These are phyloP conservation scores for Orobanche coerulescens DNA, from an alignment of 257 asterid species.

Conservation along the genomic window DNA sequence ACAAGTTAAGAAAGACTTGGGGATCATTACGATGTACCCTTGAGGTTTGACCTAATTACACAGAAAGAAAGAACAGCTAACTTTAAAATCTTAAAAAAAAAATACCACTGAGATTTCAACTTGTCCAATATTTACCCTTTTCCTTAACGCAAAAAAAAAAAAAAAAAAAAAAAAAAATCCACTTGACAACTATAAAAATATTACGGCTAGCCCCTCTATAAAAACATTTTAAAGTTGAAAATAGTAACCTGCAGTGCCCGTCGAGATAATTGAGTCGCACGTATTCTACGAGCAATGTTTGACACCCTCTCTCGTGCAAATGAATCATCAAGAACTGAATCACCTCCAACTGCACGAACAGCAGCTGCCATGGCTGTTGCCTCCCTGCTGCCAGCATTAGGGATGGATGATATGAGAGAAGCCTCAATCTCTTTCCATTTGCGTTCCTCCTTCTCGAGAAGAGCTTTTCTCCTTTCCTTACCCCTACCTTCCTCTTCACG, in stretches of 20 bases:
- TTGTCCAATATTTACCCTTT: too few species aligned
- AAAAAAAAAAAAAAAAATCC: too few species aligned
- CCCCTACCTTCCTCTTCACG: constrained; percentile 99
- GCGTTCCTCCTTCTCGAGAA: constrained; percentile 94
- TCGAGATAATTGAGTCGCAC: constrained; percentile 87
- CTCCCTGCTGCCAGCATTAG: constrained; percentile 98
- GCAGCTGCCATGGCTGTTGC: constrained; percentile 99
- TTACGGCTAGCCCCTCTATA: too few species aligned
- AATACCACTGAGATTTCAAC: too few species aligned
- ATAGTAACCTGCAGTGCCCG: constrained; percentile 77
- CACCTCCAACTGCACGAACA: constrained; percentile 99
- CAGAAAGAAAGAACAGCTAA: too few species aligned
- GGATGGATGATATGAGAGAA: constrained; percentile 83
- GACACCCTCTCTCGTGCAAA: constrained; percentile 98
- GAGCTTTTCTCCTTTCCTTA: constrained; percentile 95
- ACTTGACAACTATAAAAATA: too few species aligned
- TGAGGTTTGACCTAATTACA: too few species aligned
- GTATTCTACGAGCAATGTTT: constrained; percentile 88
- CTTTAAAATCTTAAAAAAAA: too few species aligned
- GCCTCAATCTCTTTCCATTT: constrained; percentile 99
- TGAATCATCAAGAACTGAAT: constrained; percentile 90
- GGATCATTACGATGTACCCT: too few species aligned
- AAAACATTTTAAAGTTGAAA: constrained; percentile 1
- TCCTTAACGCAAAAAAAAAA: too few species aligned
- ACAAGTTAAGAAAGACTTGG: too few species aligned